Base-by-base conservation (phyloP, 192 early-diverging fungal species). In the Lunasporangiospora selenospora region DNA sequence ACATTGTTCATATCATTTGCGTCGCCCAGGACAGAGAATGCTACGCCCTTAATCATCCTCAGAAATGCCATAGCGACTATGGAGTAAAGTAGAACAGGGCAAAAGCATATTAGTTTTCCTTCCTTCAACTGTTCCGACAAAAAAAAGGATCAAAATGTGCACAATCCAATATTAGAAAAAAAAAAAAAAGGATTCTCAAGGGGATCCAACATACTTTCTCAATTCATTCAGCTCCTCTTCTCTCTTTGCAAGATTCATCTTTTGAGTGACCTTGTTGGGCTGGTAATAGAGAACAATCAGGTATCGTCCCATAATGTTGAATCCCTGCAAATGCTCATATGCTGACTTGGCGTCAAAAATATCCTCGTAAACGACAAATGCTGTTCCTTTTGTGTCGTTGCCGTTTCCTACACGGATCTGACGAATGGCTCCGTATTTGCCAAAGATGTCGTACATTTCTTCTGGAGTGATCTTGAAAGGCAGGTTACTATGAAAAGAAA, bases 361-460 rank as follows among this genome's bases (percentile, higher is more conserved):
- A 60, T 99, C 97, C 63, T 99, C 97, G 61, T 96, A 98, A 2
- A 98, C 91, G 19, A 99, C 97, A 80, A 92, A 99, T 13, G 95
- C 97, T 15, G 95, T 95, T 42, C 97, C 97, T 46, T 86, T 85
- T 6, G 97, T 98, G 60, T 96, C 94, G 30, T 80, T 83, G 8
- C 86, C 90, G 32, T 82, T 92, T 2, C 97, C 95, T 43, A 73
- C 69, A 69, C 95, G 82, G 34, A 99, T 95, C 82, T 99, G 97
- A 46, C 97, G 83, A 53, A 97, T 93, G 2, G 93, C 88, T 16
- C 95, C 95, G 77, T 97, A 98, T 78, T 91, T 95, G 48, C 96
- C 96, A 88, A 99, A 99, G 42, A 99, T 83, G 66, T 99, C 97
- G 66, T 94, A 99, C 88, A 99, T 88, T 65, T 99, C 97, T 62